Evolutionary conservation across 2,329 filamentous ascomycete species (phyloP), one percentile per base, ranked within the genome.

Genomic region (Aureobasidium sp.): DNA sequence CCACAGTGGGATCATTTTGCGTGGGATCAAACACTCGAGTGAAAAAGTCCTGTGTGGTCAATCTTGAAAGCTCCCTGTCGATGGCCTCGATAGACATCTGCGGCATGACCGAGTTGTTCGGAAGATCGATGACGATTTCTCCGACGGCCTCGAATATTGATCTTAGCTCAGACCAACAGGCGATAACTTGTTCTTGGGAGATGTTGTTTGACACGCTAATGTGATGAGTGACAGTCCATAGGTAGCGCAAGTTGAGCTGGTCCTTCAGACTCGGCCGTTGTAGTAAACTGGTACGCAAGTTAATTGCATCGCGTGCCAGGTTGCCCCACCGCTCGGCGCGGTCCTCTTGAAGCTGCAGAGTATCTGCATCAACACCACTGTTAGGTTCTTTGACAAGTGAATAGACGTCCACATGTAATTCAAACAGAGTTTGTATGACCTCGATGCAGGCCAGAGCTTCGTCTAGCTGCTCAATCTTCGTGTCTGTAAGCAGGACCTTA

Each of bases 21-120:
- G 94, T 88, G 39, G 91, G 86, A 63, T 90, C 88, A 71, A 97
- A 97, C 0, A 99, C 83, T 41, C 87, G 90, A 54, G 91, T 81
- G 74, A 99, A 97, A 72, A 97, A 97, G 70, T 97, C 93, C 84
- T 96, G 94, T 0, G 93, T 97, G 14, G 90, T 96, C 36, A 97
- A 81, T 68, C 92, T 91, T 13, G 90, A 93, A 29, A 97, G 88
- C 71, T 99, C 93, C 59, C 91, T 86, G 64, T 97, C 92, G 8
- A 94, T 87, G 0, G 91, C 90, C n/a, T 83, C 81, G 2, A 85
- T 76, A 0, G 93, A 97, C 54, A 99, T 83, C 64, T 94, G 89
- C 0, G 91, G 85, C 86, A 99, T 96, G 25, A 92, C 83, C 1
- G 85, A 83, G 69, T 96, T 97, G 72, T 99, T 97, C 3, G 87